Conservation (phyloP, 2,329 filamentous ascomycete genomes). For the Cladosporium sp. region DNA sequence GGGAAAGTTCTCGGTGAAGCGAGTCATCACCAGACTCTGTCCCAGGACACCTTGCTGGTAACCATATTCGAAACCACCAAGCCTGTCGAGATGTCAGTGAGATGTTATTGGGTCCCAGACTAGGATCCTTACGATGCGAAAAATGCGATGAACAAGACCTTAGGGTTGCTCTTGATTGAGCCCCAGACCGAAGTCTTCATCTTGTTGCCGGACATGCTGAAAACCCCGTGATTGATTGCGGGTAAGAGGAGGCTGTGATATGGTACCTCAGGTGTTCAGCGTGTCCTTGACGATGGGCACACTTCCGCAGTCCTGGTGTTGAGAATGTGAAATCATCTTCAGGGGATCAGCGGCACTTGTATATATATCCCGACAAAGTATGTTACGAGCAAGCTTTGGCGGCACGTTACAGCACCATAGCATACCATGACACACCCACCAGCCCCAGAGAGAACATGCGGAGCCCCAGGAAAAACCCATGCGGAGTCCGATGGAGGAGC, state of each 20-base stretch:
- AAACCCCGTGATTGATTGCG: background rate
- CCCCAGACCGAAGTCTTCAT: slow-evolving; percentile 17
- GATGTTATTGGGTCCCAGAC: background rate
- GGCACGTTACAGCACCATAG: background rate
- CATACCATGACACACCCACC: slow-evolving; percentile 3
- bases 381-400: background rate
- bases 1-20: slow-evolving; percentile 24
- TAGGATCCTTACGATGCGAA: slow-evolving; percentile 12
- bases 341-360: background rate
- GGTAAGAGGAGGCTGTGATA: background rate
- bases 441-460: slow-evolving; percentile 1
- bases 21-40: slow-evolving; percentile 55
- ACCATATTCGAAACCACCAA: slow-evolving; percentile 55
- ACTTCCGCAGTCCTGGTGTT: background rate
- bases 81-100: slow-evolving; percentile 34
- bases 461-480: background rate
- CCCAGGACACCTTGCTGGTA: slow-evolving; percentile 58
- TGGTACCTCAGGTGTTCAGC: background rate
- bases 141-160: slow-evolving; percentile 23
- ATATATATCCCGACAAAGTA: background rate
- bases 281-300: background rate
- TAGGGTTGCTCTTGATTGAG: slow-evolving; percentile 20
- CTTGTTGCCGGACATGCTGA: background rate
- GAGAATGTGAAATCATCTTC: background rate
- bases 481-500: background rate